Evolutionary conservation across 2,329 filamentous ascomycete species (phyloP).

Genomic region (Exophiala viscosa): DNA sequence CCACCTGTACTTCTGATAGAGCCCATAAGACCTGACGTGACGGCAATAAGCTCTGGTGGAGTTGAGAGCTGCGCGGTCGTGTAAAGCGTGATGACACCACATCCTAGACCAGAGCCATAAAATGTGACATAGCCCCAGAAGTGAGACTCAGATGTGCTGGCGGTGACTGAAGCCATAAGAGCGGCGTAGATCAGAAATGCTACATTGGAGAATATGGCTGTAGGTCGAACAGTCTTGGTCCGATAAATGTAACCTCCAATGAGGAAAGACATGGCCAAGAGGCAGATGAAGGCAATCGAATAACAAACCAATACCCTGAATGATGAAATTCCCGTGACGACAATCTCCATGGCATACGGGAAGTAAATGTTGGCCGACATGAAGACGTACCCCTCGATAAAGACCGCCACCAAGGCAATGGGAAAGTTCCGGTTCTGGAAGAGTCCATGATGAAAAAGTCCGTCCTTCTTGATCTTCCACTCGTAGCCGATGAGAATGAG

Average conservation of each 20-base stretch:
- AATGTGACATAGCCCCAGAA: conserved; percentile 20
- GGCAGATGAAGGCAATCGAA: background rate
- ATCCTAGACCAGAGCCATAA: conserved; percentile 15
- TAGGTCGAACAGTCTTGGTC: conserved; percentile 1
- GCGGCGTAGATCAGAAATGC: conserved; percentile 6
- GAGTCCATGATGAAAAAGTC: conserved; percentile 46
- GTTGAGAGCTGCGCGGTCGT: conserved; percentile 18
- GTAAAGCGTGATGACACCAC: conserved; percentile 12
- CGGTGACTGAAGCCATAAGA: conserved; percentile 12
- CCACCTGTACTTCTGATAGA: conserved; percentile 14
- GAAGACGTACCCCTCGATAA: conserved; percentile 1
- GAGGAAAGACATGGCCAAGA: background rate
- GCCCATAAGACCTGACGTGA: conserved; percentile 16
- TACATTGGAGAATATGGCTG: conserved; percentile 1
- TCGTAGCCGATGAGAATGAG: conserved; percentile 50
- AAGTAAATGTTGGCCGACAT: conserved; percentile 1
- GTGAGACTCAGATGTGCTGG: conserved; percentile 2
- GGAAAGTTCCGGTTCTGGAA: conserved; percentile 58
- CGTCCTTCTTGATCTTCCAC: conserved; percentile 52
- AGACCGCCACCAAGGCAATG: conserved; percentile 46
- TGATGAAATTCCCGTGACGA: background rate
- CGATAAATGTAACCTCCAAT: conserved; percentile 5
- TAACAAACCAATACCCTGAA: background rate
- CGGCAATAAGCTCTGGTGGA: conserved; percentile 16
- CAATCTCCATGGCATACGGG: background rate